Evolutionary conservation across 2,329 filamentous ascomycete genomes (phyloP).

Genomic region (Chaetomium sp.): DNA sequence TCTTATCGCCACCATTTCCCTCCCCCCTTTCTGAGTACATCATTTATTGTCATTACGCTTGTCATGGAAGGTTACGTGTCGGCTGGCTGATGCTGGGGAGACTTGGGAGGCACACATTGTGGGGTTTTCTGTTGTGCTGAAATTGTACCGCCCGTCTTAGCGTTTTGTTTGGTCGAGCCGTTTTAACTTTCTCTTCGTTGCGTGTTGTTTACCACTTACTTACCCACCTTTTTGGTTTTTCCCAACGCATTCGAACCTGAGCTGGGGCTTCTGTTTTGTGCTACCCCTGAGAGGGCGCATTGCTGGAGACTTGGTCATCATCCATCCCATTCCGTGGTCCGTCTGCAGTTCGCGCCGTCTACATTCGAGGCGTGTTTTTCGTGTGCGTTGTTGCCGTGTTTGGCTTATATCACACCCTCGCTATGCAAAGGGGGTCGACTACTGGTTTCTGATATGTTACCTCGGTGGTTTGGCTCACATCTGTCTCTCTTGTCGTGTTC

Average conservation of each 20-base stretch:
- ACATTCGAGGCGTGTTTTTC: background rate
- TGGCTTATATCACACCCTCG: background rate
- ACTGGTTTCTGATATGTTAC: background rate
- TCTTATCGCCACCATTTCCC: background rate
- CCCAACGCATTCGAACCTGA: background rate
- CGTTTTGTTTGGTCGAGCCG: background rate
- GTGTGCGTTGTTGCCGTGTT: background rate
- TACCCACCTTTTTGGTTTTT: background rate
- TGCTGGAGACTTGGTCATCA: background rate
- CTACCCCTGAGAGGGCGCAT: background rate
- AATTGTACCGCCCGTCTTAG: background rate
- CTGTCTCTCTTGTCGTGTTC: slow-evolving; percentile 7
- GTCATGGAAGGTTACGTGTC: background rate
- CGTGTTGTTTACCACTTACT: slow-evolving; percentile 7
- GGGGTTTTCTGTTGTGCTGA: background rate
- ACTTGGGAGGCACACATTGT: slow-evolving; percentile 2
- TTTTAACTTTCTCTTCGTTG: slow-evolving; percentile 2
- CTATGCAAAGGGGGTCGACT: slow-evolving; percentile 1
- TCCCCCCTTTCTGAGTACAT: background rate
- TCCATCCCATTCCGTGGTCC: background rate
- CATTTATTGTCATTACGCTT: background rate
- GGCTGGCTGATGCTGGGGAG: slow-evolving; percentile 12
- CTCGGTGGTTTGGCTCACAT: background rate
- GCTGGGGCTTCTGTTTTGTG: background rate
- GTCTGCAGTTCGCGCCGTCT: background rate